These are phyloP conservation scores for Colletotrichum trifolii DNA, from an alignment of 2,329 filamentous ascomycete species.

Conservation along the genomic window DNA sequence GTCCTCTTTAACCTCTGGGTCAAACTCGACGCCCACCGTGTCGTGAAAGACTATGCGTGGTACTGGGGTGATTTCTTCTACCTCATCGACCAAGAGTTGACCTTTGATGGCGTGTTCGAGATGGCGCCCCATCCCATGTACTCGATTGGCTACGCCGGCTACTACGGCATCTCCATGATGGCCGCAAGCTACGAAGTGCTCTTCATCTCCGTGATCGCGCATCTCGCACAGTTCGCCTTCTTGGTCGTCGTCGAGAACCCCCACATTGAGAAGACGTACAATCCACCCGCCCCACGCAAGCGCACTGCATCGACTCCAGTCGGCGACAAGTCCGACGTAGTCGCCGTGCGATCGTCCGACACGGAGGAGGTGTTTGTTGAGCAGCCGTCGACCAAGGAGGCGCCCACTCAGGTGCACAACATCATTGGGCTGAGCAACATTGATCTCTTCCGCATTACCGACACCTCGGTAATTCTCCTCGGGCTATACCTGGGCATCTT, in stretches of 20 bases:
- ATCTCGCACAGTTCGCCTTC: conserved; percentile 94
- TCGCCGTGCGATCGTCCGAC: conserved; percentile 22
- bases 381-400: conserved; percentile 44
- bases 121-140: conserved; percentile 99
- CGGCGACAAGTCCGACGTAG: conserved; percentile 40
- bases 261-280: conserved; percentile 98
- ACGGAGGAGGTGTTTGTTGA: conserved; percentile 35
- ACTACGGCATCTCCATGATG: conserved; percentile 98
- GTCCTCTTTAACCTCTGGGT: conserved; percentile 98
- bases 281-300: conserved; percentile 82
- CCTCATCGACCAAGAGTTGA: conserved; percentile 96
- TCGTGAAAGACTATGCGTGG: conserved; percentile 99
- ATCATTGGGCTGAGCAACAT: conserved; percentile 85
- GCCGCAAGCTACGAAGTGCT: conserved; percentile 97
- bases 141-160: conserved; percentile 96
- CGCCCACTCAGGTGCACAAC: conserved; percentile 80
- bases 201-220: conserved; percentile 95
- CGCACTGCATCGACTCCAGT: conserved; percentile 50
- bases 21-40: conserved; percentile 95
- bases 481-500: conserved; percentile 80
- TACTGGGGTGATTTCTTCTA: conserved; percentile 99
- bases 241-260: conserved; percentile 93
- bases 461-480: conserved; percentile 82
- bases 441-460: conserved; percentile 88
- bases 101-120: conserved; percentile 98